Evolutionary conservation across 75 land plant species (phyloP).

Genomic region (Isoetes taiwanensis): DNA sequence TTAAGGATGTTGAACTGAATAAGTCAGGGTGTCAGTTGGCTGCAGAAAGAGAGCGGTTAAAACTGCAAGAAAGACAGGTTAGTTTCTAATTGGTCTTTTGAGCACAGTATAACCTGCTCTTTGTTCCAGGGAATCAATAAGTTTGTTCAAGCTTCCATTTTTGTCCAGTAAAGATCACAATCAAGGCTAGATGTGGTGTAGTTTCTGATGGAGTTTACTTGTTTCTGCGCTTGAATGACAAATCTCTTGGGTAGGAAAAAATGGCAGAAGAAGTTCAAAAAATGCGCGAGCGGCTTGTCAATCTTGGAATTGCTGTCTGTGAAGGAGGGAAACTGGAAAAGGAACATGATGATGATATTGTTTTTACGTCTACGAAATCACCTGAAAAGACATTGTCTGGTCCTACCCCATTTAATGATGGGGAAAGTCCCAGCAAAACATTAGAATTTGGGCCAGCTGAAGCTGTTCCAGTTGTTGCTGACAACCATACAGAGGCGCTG

Average conservation of each 20-base stretch:
- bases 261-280: constrained; percentile 25
- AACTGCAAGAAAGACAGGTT: constrained; percentile 25
- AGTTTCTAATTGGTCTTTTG: too few species aligned
- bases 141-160: too few species aligned
- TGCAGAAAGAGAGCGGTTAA: constrained; percentile 20
- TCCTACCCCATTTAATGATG: neutral
- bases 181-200: too few species aligned
- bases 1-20: constrained; percentile 6
- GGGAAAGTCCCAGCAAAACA: neutral
- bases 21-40: constrained; percentile 13
- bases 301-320: constrained; percentile 21
- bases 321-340: constrained; percentile 5
- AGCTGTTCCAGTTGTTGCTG: neutral
- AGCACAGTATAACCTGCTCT: too few species aligned
- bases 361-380: neutral
- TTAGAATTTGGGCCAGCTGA: neutral
- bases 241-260: constrained; percentile 16
- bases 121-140: too few species aligned
- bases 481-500: too few species aligned
- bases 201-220: neutral
- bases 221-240: constrained; percentile 1
- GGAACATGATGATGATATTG: neutral
- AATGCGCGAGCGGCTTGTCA: constrained; percentile 23
- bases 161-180: too few species aligned
- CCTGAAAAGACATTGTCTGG: constrained; percentile 8